A percentile compares a stretch with the other conserved stretches of the same genome.
These are phyloP conservation scores for Leccinum arenicola DNA, from an alignment of 768 basidiomycete genomes.

Conservation along the genomic window DNA sequence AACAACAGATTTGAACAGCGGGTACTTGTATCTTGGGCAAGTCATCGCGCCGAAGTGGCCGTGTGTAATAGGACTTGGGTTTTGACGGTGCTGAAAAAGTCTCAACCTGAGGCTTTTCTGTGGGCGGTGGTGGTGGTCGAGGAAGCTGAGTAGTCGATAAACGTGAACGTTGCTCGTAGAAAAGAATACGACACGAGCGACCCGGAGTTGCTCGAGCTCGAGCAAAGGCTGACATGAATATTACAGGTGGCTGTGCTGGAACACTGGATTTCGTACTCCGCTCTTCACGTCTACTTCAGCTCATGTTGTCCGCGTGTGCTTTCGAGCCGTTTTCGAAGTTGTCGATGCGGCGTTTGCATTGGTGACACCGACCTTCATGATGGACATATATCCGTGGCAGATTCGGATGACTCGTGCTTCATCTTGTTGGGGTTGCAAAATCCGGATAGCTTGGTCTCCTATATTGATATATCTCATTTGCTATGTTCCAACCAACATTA, in stretches of 20 bases:
- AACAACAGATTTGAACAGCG: background rate
- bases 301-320: too few species aligned
- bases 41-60: conserved; percentile 38
- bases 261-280: background rate
- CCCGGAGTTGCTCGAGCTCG: conserved; percentile 7
- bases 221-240: conserved; percentile 17
- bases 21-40: conserved; percentile 43
- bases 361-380: too few species aligned
- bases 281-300: background rate
- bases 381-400: too few species aligned
- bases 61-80: conserved; percentile 43
- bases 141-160: conserved; percentile 23
- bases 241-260: conserved; percentile 5
- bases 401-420: too few species aligned
- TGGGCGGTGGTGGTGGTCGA: conserved; percentile 29
- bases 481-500: too few species aligned
- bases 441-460: too few species aligned
- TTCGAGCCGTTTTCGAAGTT: too few species aligned
- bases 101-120: conserved; percentile 30
- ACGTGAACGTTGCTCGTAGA: conserved; percentile 13
- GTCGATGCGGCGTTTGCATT: too few species aligned
- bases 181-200: conserved; percentile 11
- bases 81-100: conserved; percentile 45
- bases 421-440: too few species aligned
- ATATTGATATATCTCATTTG: too few species aligned